Evolutionary conservation across 345 rosid genomes (phyloP).

Genomic region (Triadica sebifera): DNA sequence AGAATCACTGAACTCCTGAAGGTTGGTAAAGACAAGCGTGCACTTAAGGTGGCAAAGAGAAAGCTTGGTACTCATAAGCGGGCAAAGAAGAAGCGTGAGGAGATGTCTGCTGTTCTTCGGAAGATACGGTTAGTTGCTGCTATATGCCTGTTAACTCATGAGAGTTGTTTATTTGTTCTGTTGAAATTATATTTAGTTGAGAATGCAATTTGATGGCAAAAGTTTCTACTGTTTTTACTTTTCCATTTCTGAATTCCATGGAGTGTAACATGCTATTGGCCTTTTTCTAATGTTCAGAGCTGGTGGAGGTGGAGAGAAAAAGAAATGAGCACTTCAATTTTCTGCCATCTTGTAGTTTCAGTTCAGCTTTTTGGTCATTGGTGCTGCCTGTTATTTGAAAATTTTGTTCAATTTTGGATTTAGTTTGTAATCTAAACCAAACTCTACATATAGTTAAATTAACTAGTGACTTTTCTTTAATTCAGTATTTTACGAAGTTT

Average conservation of each 20-base stretch:
- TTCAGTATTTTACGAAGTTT: neutral
- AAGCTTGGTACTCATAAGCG: constrained; percentile 82
- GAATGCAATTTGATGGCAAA: neutral
- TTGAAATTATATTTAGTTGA: neutral
- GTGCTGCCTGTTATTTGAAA: neutral
- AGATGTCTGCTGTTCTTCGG: constrained; percentile 72
- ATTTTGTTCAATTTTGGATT: neutral
- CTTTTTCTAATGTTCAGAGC: constrained; percentile 21
- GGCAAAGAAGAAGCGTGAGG: constrained; percentile 80
- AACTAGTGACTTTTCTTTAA: no score
- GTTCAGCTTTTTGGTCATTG: neutral
- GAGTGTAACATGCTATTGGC: constrained; percentile 3
- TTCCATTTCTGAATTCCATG: neutral
- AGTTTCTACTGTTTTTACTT: neutral
- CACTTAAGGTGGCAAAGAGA: constrained; percentile 71
- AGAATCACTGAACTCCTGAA: constrained; percentile 73
- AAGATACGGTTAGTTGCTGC: constrained; percentile 51
- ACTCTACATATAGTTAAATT: neutral
- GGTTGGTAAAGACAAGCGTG: constrained; percentile 84
- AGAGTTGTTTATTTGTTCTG: neutral
- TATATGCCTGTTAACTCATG: neutral
- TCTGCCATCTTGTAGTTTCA: neutral
- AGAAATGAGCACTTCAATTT: constrained; percentile 25
- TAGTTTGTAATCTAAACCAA: neutral
- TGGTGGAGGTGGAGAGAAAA: constrained; percentile 39